These are phyloP conservation scores for Dentiscutata heterogama DNA, from an alignment of 371 early-diverging fungal species.

Conservation along the genomic window DNA sequence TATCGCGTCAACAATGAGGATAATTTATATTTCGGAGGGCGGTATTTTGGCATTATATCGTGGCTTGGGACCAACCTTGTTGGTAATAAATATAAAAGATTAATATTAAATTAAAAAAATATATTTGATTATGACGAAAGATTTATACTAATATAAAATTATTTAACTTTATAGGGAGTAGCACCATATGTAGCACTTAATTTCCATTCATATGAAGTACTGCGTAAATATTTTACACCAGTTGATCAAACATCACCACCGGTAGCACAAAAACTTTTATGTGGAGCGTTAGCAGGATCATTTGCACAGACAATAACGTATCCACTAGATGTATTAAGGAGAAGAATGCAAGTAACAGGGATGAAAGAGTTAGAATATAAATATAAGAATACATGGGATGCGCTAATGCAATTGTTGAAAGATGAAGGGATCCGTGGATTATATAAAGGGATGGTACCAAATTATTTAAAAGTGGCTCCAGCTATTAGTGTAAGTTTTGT, in stretches of 20 bases:
- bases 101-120: too few species aligned
- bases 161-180: constrained; percentile 66
- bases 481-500: constrained; percentile 90
- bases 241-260: constrained; percentile 69
- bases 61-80: constrained; percentile 85
- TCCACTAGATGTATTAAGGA: constrained; percentile 88
- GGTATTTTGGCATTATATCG: constrained; percentile 86
- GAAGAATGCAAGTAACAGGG: constrained; percentile 90
- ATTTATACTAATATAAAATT: too few species aligned
- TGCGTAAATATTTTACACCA: constrained; percentile 78
- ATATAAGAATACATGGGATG: constrained; percentile 83
- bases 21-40: constrained; percentile 82
- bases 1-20: constrained; percentile 69
- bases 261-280: constrained; percentile 73
- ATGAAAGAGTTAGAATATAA: constrained; percentile 78
- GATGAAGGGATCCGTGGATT: constrained; percentile 82
- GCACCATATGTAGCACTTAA: constrained; percentile 90
- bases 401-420: constrained; percentile 68
- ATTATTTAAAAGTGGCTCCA: constrained; percentile 73
- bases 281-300: constrained; percentile 92
- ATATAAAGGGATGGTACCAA: constrained; percentile 85
- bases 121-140: too few species aligned
- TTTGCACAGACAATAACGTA: constrained; percentile 93
- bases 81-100: constrained; percentile 58
- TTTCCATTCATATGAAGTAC: constrained; percentile 86